These are phyloP conservation scores for Pseudomonodictys pantanalensis DNA, from an alignment of 495 filamentous ascomycete species.

Conservation along the genomic window DNA sequence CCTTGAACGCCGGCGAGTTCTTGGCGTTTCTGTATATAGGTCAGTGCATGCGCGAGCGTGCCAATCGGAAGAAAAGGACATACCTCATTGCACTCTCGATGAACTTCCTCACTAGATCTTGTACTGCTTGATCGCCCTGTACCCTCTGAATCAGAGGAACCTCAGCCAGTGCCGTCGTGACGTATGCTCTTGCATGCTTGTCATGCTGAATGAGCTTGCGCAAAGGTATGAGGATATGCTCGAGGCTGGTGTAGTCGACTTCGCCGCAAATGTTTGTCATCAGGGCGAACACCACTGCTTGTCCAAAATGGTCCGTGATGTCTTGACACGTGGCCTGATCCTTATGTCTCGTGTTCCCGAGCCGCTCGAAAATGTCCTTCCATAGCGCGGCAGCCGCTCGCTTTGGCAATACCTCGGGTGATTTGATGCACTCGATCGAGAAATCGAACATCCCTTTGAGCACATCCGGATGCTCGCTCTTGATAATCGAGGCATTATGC, in stretches of 20 bases:
- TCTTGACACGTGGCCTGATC: conserved; percentile 18
- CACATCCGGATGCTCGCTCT: conserved; percentile 49
- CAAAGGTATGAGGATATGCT: conserved; percentile 24
- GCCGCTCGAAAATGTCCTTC: conserved; percentile 43
- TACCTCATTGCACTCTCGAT: conserved; percentile 27
- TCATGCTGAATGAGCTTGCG: conserved; percentile 26
- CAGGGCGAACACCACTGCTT: conserved; percentile 19
- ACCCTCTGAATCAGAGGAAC: conserved; percentile 13
- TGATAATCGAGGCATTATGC: conserved; percentile 59
- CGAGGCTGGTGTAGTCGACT: conserved; percentile 23
- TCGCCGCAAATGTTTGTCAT: conserved; percentile 32
- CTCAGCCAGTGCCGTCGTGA: conserved; percentile 15
- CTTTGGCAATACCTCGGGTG: conserved; percentile 76
- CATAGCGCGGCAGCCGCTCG: conserved; percentile 77
- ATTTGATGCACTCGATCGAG: conserved; percentile 66
- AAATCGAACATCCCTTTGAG: conserved; percentile 75
- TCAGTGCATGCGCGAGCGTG: conserved; percentile 1
- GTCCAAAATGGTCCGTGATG: conserved; percentile 28
- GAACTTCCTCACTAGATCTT: conserved; percentile 21
- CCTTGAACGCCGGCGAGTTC: conserved; percentile 18
- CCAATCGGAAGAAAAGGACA: background rate
- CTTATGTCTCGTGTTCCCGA: conserved; percentile 1
- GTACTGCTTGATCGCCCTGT: conserved; percentile 5
- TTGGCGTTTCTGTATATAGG: conserved; percentile 26
- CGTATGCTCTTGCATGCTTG: conserved; percentile 10